Conservation (phyloP, 805 yeast genomes). For the Kuraishia hungarica region DNA sequence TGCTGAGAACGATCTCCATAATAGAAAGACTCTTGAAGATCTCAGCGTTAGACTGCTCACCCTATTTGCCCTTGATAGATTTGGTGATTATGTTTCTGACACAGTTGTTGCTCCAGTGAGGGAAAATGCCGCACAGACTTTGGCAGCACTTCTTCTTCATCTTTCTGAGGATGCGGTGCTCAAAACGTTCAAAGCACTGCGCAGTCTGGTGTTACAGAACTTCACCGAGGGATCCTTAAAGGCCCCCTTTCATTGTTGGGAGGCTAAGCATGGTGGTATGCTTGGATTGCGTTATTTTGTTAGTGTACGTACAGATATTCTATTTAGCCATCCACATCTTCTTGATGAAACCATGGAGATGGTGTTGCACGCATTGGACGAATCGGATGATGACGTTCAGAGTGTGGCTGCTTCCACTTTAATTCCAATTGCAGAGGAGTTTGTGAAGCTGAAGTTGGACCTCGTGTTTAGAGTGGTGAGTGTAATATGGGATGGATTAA, state of each 20-base stretch:
- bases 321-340: conserved; percentile 43
- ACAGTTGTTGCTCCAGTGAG: conserved; percentile 98
- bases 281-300: conserved; percentile 89
- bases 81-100: conserved; percentile 95
- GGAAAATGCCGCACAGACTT: conserved; percentile 91
- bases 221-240: conserved; percentile 25
- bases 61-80: conserved; percentile 84
- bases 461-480: conserved; percentile 40
- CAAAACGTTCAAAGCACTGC: conserved; percentile 56
- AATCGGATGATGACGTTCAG: conserved; percentile 90
- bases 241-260: conserved; percentile 66
- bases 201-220: conserved; percentile 63
- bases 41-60: conserved; percentile 78
- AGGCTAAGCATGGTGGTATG: conserved; percentile 97
- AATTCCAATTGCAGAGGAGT: conserved; percentile 82
- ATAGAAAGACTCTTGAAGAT: conserved; percentile 73
- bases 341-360: conserved; percentile 70
- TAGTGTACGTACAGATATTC: conserved; percentile 75
- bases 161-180: conserved; percentile 50
- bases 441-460: conserved; percentile 54
- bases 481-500: conserved; percentile 87
- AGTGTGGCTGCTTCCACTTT: conserved; percentile 93
- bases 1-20: conserved; percentile 57
- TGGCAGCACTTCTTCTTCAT: conserved; percentile 83
- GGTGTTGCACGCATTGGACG: conserved; percentile 76